Base-by-base conservation (phyloP, 2,329 filamentous ascomycete species). In the Clonostachys byssicola region DNA sequence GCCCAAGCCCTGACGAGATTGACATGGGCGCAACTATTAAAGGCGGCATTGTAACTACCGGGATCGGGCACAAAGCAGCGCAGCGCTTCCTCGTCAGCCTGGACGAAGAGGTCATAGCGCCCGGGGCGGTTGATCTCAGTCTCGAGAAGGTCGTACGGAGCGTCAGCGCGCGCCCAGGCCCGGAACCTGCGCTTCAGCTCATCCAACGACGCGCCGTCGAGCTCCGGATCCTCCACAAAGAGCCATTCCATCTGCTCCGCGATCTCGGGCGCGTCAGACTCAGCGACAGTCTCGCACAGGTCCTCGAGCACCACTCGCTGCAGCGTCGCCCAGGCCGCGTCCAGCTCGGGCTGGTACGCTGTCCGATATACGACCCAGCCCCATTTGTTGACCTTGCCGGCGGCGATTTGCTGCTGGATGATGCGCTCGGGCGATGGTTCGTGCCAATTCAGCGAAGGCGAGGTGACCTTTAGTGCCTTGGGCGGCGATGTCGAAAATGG, bases 211-310 rank as follows among this genome's bases (percentile, higher is more conserved):
- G 47, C 51, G 34, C 49, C 51, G 20, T 54, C 52, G 20, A 54
- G 52, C n/a, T 30, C 40, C n/a, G 42, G 44, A 33, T 52, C 52
- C 34, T 50, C 51, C 14, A 54, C 49, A 18, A 52, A 54, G 35
- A 49, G 34, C 14, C 42, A 51, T 16, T 54, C 51, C 49, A 52
- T 50, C 23, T 40, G 45, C 4, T 54, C 46, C 12, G 33, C 36
- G 33, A 51, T 36, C 12, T 43, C 44, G 14, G 51, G 52, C 39
- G 47, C 49, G 14, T 51, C 51, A 7, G 49, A 51, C 45, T 39
- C 18, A 3, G 34, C 43, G 14, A 45, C 34, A 6, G 5, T 2
- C 40, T 43, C 12, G 17, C 23, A 34, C 45, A 45, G 13, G 6
- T 12, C 17, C 36, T 40, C 9, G 8, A 10, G 12, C 14, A 45